phyloP scores from a whole-genome alignment of 257 asterid genomes.

The Ophiorrhiza pumila region DNA sequence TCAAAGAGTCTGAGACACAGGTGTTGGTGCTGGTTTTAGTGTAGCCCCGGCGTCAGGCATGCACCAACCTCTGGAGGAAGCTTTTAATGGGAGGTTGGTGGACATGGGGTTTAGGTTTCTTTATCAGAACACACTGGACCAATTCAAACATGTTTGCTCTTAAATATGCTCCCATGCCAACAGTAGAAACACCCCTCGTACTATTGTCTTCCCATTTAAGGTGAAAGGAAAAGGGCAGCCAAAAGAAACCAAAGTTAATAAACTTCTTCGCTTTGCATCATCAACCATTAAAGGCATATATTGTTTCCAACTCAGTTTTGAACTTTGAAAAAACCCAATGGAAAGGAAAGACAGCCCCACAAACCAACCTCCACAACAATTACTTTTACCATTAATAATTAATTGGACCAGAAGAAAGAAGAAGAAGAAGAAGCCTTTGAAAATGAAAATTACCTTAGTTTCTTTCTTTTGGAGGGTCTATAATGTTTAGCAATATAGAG shows the following conservation, averaged over 20 bases:
- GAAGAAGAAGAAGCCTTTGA: background rate
- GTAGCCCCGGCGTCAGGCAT: too few species aligned
- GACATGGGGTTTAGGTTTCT: conserved; percentile 6
- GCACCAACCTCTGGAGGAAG: background rate
- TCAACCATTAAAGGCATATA: conserved; percentile 22
- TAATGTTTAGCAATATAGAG: too few species aligned
- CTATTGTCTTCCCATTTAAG: conserved; percentile 31
- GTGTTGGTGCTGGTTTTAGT: too few species aligned
- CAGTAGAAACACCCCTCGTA: conserved; percentile 15
- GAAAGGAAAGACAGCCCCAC: background rate
- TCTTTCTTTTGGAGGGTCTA: too few species aligned
- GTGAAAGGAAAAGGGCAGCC: conserved; percentile 13
- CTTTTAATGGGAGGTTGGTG: conserved; percentile 9
- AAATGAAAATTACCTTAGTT: background rate
- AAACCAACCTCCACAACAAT: background rate
- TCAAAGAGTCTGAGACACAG: too few species aligned
- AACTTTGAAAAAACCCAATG: conserved; percentile 12
- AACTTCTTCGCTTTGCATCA: conserved; percentile 16
- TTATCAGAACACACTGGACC: conserved; percentile 13
- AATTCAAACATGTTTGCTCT: conserved; percentile 32
- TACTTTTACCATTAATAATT: too few species aligned
- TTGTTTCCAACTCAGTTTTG: conserved; percentile 11
- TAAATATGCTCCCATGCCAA: conserved; percentile 19
- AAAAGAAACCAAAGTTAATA: conserved; percentile 15
- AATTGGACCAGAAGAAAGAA: background rate